Evolutionary conservation across 495 filamentous ascomycete species (phyloP).

Genomic region (Hyaloscypha finlandica): DNA sequence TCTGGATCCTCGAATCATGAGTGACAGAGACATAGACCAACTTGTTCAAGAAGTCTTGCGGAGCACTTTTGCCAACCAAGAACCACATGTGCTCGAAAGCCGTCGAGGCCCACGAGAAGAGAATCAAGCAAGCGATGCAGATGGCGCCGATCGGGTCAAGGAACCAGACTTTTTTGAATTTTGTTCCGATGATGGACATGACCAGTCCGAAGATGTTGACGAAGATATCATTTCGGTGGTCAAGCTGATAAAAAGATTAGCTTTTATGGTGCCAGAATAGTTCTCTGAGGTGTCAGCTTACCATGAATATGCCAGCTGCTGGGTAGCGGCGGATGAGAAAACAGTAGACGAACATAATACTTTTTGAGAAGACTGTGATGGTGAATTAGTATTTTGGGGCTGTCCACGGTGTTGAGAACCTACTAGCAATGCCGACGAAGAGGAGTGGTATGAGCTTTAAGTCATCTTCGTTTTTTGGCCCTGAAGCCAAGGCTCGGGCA

Average conservation of each 20-base stretch:
- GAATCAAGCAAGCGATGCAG: conserved; percentile 53
- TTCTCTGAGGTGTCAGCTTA: conserved; percentile 27
- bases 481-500: conserved; percentile 45
- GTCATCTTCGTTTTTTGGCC: conserved; percentile 38
- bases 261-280: neutral
- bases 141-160: conserved; percentile 58
- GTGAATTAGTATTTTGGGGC: neutral
- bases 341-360: conserved; percentile 54
- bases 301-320: conserved; percentile 54
- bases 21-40: conserved; percentile 58
- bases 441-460: conserved; percentile 52
- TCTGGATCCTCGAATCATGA: conserved; percentile 51
- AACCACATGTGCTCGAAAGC: conserved; percentile 60
- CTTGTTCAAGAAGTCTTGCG: conserved; percentile 56
- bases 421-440: conserved; percentile 55
- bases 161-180: conserved; percentile 50
- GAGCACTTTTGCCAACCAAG: conserved; percentile 55
- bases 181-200: conserved; percentile 55
- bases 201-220: conserved; percentile 56
- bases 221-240: conserved; percentile 58
- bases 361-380: conserved; percentile 46
- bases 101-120: conserved; percentile 56
- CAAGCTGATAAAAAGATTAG: conserved; percentile 17
- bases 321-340: conserved; percentile 52
- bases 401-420: conserved; percentile 14